Conservation (phyloP, 768 basidiomycete genomes). For the Serendipita sp. region DNA sequence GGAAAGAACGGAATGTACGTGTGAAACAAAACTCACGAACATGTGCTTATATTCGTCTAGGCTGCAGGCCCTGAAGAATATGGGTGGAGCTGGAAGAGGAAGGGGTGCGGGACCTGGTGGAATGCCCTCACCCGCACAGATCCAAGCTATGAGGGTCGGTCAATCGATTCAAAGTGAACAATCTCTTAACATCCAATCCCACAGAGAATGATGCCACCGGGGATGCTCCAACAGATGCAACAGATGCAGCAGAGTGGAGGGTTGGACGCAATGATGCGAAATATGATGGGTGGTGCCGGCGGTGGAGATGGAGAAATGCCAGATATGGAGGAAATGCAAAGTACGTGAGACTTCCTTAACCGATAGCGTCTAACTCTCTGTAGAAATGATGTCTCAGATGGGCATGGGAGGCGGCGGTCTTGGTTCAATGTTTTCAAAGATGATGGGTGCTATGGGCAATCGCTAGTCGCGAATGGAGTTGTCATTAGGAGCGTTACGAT, state of each 20-base stretch:
- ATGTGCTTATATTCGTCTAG: conserved; percentile 20
- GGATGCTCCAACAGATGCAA: conserved; percentile 89
- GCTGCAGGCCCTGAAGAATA: conserved; percentile 81
- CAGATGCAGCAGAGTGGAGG: conserved; percentile 64
- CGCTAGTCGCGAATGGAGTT: not conserved
- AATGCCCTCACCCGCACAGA: conserved; percentile 84
- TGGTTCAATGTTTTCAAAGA: conserved; percentile 20
- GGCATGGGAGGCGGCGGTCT: conserved; percentile 34
- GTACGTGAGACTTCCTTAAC: conserved; percentile 26
- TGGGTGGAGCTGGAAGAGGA: conserved; percentile 74
- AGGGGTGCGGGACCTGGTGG: conserved; percentile 76
- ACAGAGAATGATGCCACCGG: conserved; percentile 85
- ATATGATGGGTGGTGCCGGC: conserved; percentile 84
- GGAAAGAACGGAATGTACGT: conserved; percentile 88
- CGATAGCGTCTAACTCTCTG: not conserved
- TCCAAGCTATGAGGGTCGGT: conserved; percentile 82
- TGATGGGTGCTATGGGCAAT: conserved; percentile 5
- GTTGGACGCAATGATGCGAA: conserved; percentile 96
- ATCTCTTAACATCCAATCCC: not conserved
- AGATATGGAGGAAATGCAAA: conserved; percentile 91
- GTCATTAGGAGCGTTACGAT: not conserved
- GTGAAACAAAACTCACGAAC: conserved; percentile 2
- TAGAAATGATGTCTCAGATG: conserved; percentile 83
- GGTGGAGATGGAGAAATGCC: conserved; percentile 58
- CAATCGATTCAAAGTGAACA: not conserved